Conservation (phyloP, 176 grass and related monocot genomes). For the Cenchrus fungigraminus region DNA sequence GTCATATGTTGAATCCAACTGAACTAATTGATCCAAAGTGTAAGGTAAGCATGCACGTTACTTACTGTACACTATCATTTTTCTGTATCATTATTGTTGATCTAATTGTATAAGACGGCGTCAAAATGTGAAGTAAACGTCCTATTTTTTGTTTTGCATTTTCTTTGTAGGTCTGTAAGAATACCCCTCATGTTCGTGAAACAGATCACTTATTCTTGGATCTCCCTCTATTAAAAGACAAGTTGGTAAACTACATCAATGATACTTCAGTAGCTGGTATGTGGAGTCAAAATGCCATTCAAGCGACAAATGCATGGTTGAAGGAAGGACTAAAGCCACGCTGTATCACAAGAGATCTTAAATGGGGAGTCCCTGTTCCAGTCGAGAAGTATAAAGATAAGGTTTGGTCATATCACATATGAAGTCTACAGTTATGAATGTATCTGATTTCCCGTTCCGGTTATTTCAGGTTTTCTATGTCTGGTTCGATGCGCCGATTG, state of each 20-base stretch:
- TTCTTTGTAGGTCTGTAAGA: slow-evolving; percentile 72
- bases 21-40: slow-evolving; percentile 93
- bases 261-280: slow-evolving; percentile 80
- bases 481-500: slow-evolving; percentile 99
- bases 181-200: slow-evolving; percentile 74
- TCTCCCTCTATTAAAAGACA: slow-evolving; percentile 78
- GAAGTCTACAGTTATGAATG: slow-evolving; percentile 11
- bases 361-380: slow-evolving; percentile 98
- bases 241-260: slow-evolving; percentile 80
- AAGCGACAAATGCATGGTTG: slow-evolving; percentile 95
- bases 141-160: background rate
- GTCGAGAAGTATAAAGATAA: slow-evolving; percentile 95
- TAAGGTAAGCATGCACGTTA: slow-evolving; percentile 59
- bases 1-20: slow-evolving; percentile 89
- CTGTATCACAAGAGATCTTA: slow-evolving; percentile 99
- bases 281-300: slow-evolving; percentile 99
- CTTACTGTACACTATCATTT: background rate
- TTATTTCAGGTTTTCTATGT: slow-evolving; percentile 94
- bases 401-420: slow-evolving; percentile 45
- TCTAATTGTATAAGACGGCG: background rate
- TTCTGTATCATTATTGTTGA: slow-evolving; percentile 14
- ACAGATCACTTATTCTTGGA: slow-evolving; percentile 97
- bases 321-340: slow-evolving; percentile 92
- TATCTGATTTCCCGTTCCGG: slow-evolving; percentile 7
- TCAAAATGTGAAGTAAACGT: slow-evolving; percentile 2